phyloP scores from a whole-genome alignment of 1,139 yeast species.

The Blastobotrys malaysiensis region DNA sequence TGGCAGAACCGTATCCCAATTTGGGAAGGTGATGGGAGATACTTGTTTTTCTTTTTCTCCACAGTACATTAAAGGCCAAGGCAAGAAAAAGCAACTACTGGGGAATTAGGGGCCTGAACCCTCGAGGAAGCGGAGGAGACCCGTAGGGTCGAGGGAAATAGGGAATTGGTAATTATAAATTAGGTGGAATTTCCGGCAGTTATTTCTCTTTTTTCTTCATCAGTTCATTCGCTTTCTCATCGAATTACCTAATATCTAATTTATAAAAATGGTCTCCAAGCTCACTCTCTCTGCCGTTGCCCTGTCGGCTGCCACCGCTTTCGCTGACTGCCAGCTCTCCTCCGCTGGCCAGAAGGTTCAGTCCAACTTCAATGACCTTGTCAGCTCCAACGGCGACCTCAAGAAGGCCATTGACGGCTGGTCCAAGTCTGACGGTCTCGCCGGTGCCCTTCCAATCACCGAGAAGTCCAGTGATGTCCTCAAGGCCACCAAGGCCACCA shows the following conservation, averaged over 20 bases:
- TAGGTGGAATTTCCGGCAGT: slow-evolving; percentile 2
- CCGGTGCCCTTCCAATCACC: slow-evolving; percentile 11
- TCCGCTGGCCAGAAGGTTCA: slow-evolving; percentile 2
- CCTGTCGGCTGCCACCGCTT: slow-evolving; percentile 6
- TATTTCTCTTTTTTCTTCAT: slow-evolving; percentile 1
- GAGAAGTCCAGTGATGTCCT: slow-evolving; percentile 5
- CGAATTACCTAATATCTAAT: slow-evolving; percentile 3
- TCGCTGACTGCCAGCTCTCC: slow-evolving; percentile 9
- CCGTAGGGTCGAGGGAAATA: neutral
- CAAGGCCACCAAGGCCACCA: slow-evolving; percentile 6
- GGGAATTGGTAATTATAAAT: slow-evolving; percentile 2
- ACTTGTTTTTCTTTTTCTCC: neutral
- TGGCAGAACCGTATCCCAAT: neutral
- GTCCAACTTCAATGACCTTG: slow-evolving; percentile 2
- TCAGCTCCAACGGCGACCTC: slow-evolving; percentile 1
- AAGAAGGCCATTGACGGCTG: slow-evolving; percentile 7
- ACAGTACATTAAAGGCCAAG: neutral
- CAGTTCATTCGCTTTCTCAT: slow-evolving; percentile 2
- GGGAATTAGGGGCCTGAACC: neutral
- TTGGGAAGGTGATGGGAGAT: neutral
- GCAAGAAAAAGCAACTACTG: neutral
- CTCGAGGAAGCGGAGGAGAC: neutral
- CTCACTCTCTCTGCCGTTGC: slow-evolving; percentile 1
- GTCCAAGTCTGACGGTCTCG: slow-evolving; percentile 2
- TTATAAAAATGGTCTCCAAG: slow-evolving; percentile 9